Evolutionary conservation across 225 moss, liverwort and hornwort genomes (phyloP).

Genomic region (Lunularia cruciata): DNA sequence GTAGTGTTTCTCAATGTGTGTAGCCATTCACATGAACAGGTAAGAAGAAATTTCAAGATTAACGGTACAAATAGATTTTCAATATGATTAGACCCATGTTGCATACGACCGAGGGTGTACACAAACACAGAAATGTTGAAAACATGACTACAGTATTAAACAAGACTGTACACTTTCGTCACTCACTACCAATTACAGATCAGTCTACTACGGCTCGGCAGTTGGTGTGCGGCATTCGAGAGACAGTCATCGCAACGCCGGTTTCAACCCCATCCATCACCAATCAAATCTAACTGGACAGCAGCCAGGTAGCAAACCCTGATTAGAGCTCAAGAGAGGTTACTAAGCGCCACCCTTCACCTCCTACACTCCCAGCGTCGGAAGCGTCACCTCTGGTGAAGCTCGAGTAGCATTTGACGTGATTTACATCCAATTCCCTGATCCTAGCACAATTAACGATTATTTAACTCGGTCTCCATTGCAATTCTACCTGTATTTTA

Average conservation of each 20-base stretch:
- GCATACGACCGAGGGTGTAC: neutral
- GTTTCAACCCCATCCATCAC: neutral
- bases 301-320: neutral
- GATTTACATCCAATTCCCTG: neutral
- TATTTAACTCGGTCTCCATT: conserved; percentile 53
- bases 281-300: neutral
- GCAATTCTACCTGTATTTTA: conserved; percentile 74
- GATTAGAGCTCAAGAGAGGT: neutral
- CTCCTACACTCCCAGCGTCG: neutral
- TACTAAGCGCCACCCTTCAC: neutral
- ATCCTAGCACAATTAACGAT: neutral
- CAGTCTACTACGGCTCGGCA: neutral
- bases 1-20: too few species aligned
- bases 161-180: conserved; percentile 6
- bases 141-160: too few species aligned
- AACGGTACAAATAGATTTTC: too few species aligned
- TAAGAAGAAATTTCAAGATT: too few species aligned
- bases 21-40: too few species aligned
- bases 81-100: too few species aligned
- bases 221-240: neutral
- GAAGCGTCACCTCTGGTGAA: neutral
- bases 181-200: neutral
- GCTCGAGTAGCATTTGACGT: too few species aligned
- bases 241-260: neutral
- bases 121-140: neutral